Percentiles rank a stretch among this genome's conserved stretches.
phyloP scores from a whole-genome alignment of 306 rosid species.

The Prinsepia uniflora region DNA sequence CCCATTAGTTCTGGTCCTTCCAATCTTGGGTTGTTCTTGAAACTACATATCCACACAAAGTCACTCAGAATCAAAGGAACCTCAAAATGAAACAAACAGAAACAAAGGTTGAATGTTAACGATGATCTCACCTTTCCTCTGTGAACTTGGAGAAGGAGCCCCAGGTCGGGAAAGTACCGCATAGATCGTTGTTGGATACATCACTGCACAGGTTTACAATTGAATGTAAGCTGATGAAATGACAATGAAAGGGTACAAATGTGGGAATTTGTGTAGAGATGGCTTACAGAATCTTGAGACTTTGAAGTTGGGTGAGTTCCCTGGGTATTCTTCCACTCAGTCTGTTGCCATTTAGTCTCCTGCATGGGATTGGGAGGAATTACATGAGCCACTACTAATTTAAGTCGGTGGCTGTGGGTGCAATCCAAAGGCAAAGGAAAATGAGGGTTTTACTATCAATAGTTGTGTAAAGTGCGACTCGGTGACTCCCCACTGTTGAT shows the following conservation, averaged over 20 bases:
- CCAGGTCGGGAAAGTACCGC: conserved; percentile 69
- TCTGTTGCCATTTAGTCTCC: conserved; percentile 66
- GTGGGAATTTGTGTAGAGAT: background rate
- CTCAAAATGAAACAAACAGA: background rate
- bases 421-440: background rate
- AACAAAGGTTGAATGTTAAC: background rate
- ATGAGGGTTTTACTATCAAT: background rate
- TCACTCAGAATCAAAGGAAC: background rate
- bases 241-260: background rate
- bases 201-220: conserved; percentile 36
- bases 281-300: conserved; percentile 71
- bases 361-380: conserved; percentile 21
- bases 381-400: background rate
- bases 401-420: background rate
- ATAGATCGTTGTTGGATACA: conserved; percentile 71
- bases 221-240: background rate
- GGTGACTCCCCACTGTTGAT: background rate
- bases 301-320: conserved; percentile 58
- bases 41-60: conserved; percentile 45
- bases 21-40: conserved; percentile 72
- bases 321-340: conserved; percentile 75
- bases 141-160: conserved; percentile 75
- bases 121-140: conserved; percentile 50
- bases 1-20: conserved; percentile 92
- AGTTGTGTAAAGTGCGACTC: background rate